Base-by-base conservation (phyloP, 2,329 filamentous ascomycete genomes). In the Monilinia aucupariae region DNA sequence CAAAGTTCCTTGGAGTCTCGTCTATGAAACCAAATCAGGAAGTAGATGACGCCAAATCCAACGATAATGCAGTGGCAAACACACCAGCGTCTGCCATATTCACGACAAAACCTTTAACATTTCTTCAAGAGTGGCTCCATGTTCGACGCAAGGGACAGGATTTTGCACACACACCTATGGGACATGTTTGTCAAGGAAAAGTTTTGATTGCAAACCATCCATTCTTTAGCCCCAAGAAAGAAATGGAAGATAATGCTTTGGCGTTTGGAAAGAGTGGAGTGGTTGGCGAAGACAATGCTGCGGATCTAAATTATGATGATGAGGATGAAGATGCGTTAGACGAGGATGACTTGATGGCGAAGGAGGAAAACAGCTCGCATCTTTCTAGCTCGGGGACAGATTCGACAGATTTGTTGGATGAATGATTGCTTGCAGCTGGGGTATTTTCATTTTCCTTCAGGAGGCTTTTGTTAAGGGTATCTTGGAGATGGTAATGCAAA, bases 151-250 rank as follows among this genome's bases (percentile, higher is more conserved):
- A 80, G 45, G 80, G 80, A 0, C 82, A 85, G 62, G 83, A 87
- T 64, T 79, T 86, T 59, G 69, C 78, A 17, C 80, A 85, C 32
- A 86, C 82, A 0, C 84, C 83, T 0, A 85, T 86, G 78, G 81
- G 82, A 15, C 64, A 67, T 45, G 50, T 70, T 4, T 69, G 67
- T n/a, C 82, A 69, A 58, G 66, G 67, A 9, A 70, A 81, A 64
- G 69, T 74, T 0, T 73, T 87, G 0, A 73, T 73, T 0, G 69
- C 72, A 5, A 75, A 75, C 15, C 83, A 85, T 59, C 74, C 79
- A 0, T 86, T 86, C 73, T 86, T 87, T 30, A 49, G 30, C 12
- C 43, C 34, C 13, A 56, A 62, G 22, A 47, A 37, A 3, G 60
- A 58, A 32, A 13, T 32, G 12, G 53, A 2, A 30, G 53, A 43